Base-by-base conservation (phyloP, 805 yeast species). In the Candida hungchunana region DNA sequence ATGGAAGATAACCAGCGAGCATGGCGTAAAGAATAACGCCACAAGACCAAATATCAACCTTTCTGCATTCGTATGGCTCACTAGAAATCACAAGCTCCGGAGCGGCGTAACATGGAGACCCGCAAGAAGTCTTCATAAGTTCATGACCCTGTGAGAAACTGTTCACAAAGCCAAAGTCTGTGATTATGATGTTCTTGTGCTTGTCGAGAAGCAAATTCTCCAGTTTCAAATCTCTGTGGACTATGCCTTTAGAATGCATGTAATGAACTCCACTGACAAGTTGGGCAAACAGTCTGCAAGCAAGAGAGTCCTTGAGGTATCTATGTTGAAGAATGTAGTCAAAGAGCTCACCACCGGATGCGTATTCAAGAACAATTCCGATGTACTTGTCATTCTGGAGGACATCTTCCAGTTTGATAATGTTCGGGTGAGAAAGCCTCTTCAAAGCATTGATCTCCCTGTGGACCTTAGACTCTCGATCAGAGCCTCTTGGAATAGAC, bases 31-130 rank as follows among this genome's bases (percentile, higher is more conserved):
- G 64, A 36, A 93, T 93, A 19, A 93, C 89, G 41, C 98, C 98
- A 51, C 95, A 78, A 0, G 96, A 86, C 98, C 98, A 93, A 28
- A 89, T 82, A 62, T 93, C 98, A 21, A 87, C 97, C 60, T 87
- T 88, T 43, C 87, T 75, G 16, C 96, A 97, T 48, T 84, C 87
- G 57, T 93, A 93, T 12, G 95, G 88, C 36, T 79, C 74, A 44
- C 79, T 85, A 10, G 90, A 82, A 20, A 88, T 81, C 4, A 93
- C 98, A 39, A 93, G 65, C 58, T 93, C 98, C 0, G 98, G 98
- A 2, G 98, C 98, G 0, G 98, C 93, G 58, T 84, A 84, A 63
- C 84, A 94, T 14, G 94, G 94, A 16, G 89, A 81, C 4, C 94
- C 94, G 64, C 94, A 84, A 12, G 86, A 77, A 5, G 94, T 84